Evolutionary conservation across 192 early-diverging fungal genomes (phyloP).

Genomic region (Rhizoclosmatium sp.): DNA sequence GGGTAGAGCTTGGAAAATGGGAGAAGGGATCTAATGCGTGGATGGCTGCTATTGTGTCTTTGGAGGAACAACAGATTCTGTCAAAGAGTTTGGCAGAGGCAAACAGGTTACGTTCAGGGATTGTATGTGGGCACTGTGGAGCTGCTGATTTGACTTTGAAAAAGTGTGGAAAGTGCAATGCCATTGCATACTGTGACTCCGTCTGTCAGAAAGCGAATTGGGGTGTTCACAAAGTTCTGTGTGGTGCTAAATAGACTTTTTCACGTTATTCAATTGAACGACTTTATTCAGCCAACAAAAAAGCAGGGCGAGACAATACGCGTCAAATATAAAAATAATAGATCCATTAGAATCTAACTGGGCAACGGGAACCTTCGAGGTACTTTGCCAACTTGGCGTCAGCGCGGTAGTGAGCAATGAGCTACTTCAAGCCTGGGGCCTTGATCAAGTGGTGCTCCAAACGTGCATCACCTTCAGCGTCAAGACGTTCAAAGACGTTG

Average conservation of each 20-base stretch:
- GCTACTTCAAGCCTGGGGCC: background rate
- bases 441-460: constrained; percentile 1
- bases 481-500: constrained; percentile 5
- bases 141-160: constrained; percentile 21
- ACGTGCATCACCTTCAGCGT: background rate
- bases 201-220: constrained; percentile 43
- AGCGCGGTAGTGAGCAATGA: background rate
- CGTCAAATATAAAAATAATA: no score
- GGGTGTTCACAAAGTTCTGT: background rate
- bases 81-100: constrained; percentile 24
- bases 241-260: no score
- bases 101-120: background rate
- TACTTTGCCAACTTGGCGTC: background rate
- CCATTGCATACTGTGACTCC: constrained; percentile 43
- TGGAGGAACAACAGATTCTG: constrained; percentile 49
- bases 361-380: background rate
- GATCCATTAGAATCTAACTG: background rate
- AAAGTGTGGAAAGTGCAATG: constrained; percentile 40
- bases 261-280: no score
- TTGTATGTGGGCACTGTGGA: constrained; percentile 10
- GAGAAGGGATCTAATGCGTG: constrained; percentile 33
- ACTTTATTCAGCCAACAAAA: no score
- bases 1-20: background rate
- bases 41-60: constrained; percentile 43
- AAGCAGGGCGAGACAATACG: no score